Evolutionary conservation across 345 rosid genomes (phyloP), one percentile per base, ranked within the genome.

Genomic region (Brassica juncea): DNA sequence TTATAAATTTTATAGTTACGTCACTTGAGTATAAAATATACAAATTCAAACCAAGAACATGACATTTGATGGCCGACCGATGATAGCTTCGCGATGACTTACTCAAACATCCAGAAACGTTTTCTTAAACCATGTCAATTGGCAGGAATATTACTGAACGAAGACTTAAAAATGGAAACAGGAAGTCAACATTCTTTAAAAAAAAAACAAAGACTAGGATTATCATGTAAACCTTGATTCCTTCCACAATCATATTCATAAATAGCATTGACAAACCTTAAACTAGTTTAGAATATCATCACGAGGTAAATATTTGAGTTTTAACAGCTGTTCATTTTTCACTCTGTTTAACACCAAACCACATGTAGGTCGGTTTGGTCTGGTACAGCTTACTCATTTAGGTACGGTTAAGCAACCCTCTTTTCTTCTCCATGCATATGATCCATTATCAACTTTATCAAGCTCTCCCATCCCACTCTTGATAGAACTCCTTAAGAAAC

Each of bases 381-480:
- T 10, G 71, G 54, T 63, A 68, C n/a, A n/a, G 1, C 52, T 6
- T 9, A 47, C 30, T 3, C 25, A 63, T 16, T 44, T 2, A 21
- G 59, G 9, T 59, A 58, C 42, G 73, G 31, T 67, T 47, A 62
- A 21, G 70, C 19, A 72, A 37, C 68, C 4, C 64, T 5, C 6
- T 62, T 72, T 70, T 49, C 47, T 71, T 34, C 70, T 23, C 21
- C 44, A 35, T 52, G n/a, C 34, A 77, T 49, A 49, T 77, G 57
- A 61, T 25, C 14, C 39, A 8, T n/a, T 5, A 21, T 78, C 2
- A 67, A 32, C 68, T 16, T 30, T 42, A 63, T 89, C 83, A 91
- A 74, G 88, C 87, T 74, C 70, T 84, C 31, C 93, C 93, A 75
- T 88, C 87, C 97, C 97, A 94, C 75, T 94, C 98, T 49, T 73